A percentile compares a stretch with the other conserved stretches of the same genome.
These are phyloP conservation scores for Delitschia confertaspora DNA, from an alignment of 495 filamentous ascomycete species.

Conservation along the genomic window DNA sequence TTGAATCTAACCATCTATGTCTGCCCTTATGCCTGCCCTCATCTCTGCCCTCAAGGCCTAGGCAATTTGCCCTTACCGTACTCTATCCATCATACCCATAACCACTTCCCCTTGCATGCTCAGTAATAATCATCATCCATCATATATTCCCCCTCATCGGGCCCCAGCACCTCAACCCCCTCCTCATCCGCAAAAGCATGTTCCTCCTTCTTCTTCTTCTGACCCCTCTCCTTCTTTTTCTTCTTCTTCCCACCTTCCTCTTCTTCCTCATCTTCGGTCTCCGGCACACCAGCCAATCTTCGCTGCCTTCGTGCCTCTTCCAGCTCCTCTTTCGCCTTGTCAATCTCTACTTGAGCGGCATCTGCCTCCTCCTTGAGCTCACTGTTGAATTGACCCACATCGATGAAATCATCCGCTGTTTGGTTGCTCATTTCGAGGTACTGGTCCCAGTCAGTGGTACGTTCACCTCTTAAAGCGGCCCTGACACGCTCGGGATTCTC, in stretches of 20 bases:
- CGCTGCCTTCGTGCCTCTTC: slow-evolving; percentile 49
- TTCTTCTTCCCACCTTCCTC: slow-evolving; percentile 33
- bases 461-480: slow-evolving; percentile 44
- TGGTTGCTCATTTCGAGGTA: slow-evolving; percentile 27
- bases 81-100: too few relatives aligned
- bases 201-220: slow-evolving; percentile 30
- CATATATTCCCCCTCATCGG: not conserved
- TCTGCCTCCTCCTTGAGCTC: slow-evolving; percentile 27
- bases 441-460: slow-evolving; percentile 27
- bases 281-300: slow-evolving; percentile 40
- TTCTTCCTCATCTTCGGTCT: slow-evolving; percentile 33
- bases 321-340: slow-evolving; percentile 58
- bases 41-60: too few relatives aligned
- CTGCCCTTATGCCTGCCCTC: too few relatives aligned
- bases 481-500: slow-evolving; percentile 60
- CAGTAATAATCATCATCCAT: too few relatives aligned
- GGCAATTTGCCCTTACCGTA: too few relatives aligned
- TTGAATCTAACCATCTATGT: too few relatives aligned
- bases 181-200: slow-evolving; percentile 7
- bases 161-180: slow-evolving; percentile 8
- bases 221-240: slow-evolving; percentile 29
- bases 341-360: slow-evolving; percentile 52
- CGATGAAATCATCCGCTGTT: slow-evolving; percentile 23
- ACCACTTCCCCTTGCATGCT: too few relatives aligned
- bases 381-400: slow-evolving; percentile 22